Base-by-base conservation (phyloP, 1,139 yeast genomes). In the Blastobotrys arbuscula region DNA sequence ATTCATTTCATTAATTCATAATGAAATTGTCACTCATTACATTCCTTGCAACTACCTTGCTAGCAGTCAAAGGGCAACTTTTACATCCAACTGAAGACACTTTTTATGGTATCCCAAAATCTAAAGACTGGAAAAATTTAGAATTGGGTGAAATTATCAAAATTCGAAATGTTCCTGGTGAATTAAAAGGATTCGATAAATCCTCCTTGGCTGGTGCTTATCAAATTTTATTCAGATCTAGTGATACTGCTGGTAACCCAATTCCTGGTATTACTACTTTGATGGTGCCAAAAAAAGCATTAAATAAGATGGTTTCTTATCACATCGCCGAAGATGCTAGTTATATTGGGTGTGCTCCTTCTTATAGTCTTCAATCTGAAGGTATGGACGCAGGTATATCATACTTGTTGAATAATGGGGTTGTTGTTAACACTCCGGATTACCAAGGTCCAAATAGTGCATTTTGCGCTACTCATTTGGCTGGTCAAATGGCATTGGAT, bases 291-390 rank as follows among this genome's bases (percentile, higher is more conserved):
- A 48, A 50, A 21, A 37, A 48, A n/a, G 47, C 53, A 24, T 38
- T 64, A 34, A 37, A 47, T 19, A 49, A 55, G 30, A 44, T 63
- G 18, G 50, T 62, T n/a, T 58, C 65, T 10, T 59, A 57, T 47
- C 64, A 58, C 45, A 35, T 48, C 39, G 59, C 62, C 36, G 66
- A 63, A 49, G 67, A 63, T 45, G 44, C 65, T 15, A 51, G 54
- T 10, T 54, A 48, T 48, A 52, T 59, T 33, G 55, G 55, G 31
- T 63, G 66, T 46, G 60, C 63, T 35, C 65, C 66, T 13, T 59
- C 64, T 13, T 63, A 59, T 40, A 9, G 30, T 12, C 16, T 33
- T 16, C 39, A 45, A 41, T 10, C 19, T 44, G 39, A 15, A n/a
- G 42, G 39, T 36, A 2, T 42, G 3, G 43, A 41, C 20, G 12